Evolutionary conservation across 768 basidiomycete genomes (phyloP).

Genomic region (Boletellus emodensis): DNA sequence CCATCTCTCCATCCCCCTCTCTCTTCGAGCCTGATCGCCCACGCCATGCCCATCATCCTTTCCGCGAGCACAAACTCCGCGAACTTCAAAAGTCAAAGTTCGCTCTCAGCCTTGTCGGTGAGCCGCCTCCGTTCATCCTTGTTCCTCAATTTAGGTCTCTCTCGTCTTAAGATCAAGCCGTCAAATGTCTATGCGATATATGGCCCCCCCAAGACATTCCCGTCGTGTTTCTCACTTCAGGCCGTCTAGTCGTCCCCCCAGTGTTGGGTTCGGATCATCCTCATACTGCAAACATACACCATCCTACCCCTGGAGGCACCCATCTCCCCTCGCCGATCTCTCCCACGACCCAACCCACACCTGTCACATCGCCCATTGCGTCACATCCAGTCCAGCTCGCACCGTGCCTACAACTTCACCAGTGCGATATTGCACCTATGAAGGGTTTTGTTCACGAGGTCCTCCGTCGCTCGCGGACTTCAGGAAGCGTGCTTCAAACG

Average conservation of each 20-base stretch:
- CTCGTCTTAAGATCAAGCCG: conserved; percentile 61
- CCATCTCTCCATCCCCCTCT: conserved; percentile 41
- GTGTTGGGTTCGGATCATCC: conserved; percentile 10
- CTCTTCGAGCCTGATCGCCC: conserved; percentile 35
- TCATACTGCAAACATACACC: conserved; percentile 1
- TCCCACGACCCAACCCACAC: conserved; percentile 40
- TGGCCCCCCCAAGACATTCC: conserved; percentile 80
- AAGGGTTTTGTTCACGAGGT: conserved; percentile 86
- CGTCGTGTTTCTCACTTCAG: conserved; percentile 43
- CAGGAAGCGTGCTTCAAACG: conserved; percentile 78
- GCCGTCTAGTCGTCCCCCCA: conserved; percentile 24
- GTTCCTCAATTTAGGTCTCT: conserved; percentile 8
- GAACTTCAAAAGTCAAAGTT: conserved; percentile 59
- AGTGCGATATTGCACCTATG: conserved; percentile 50
- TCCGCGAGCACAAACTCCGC: conserved; percentile 35
- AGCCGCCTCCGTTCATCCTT: conserved; percentile 28
- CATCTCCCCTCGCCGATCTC: conserved; percentile 55
- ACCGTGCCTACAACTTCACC: conserved; percentile 10
- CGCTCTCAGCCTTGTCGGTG: conserved; percentile 67
- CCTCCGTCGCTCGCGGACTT: conserved; percentile 79
- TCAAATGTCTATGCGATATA: conserved; percentile 72
- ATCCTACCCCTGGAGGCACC: conserved; percentile 26
- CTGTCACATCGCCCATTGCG: conserved; percentile 28
- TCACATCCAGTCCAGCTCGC: conserved; percentile 23
- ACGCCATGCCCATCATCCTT: conserved; percentile 31